These are phyloP conservation scores for Trichoderma gamsii DNA, from an alignment of 495 filamentous ascomycete species.

Conservation along the genomic window DNA sequence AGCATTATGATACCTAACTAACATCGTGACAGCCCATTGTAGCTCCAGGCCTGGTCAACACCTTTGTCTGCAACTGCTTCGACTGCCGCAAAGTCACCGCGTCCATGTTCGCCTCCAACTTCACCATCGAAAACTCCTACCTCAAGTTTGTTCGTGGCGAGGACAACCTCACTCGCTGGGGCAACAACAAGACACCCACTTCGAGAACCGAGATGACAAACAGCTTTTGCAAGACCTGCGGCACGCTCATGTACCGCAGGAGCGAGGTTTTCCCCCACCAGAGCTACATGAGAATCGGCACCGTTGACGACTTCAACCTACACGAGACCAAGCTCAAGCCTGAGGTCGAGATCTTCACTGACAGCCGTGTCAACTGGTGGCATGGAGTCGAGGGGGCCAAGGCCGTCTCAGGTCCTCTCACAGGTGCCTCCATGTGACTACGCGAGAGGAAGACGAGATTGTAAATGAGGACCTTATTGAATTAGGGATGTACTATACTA, in stretches of 20 bases:
- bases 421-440: neutral
- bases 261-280: slow-evolving; percentile 31
- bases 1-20: slow-evolving; percentile 19
- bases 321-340: slow-evolving; percentile 48
- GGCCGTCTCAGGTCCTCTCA: neutral
- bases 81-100: slow-evolving; percentile 56
- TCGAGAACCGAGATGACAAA: slow-evolving; percentile 47
- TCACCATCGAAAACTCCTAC: slow-evolving; percentile 38
- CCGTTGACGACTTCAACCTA: slow-evolving; percentile 49
- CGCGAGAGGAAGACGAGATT: neutral
- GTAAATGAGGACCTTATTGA: neutral
- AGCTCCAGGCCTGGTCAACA: slow-evolving; percentile 39
- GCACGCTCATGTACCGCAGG: slow-evolving; percentile 48
- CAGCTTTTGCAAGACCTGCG: slow-evolving; percentile 49
- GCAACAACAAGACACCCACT: slow-evolving; percentile 34
- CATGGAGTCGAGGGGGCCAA: slow-evolving; percentile 6
- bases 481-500: no score
- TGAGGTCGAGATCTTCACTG: slow-evolving; percentile 37
- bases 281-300: slow-evolving; percentile 46
- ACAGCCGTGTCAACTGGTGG: slow-evolving; percentile 39
- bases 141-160: slow-evolving; percentile 43
- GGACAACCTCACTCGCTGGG: slow-evolving; percentile 36
- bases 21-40: slow-evolving; percentile 27
- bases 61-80: slow-evolving; percentile 51
- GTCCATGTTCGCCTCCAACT: slow-evolving; percentile 54